Percentiles rank a stretch among this genome's conserved stretches.
phyloP scores from a whole-genome alignment of 1,284 basidiomycete species.

The Ceratobasidium sp. region DNA sequence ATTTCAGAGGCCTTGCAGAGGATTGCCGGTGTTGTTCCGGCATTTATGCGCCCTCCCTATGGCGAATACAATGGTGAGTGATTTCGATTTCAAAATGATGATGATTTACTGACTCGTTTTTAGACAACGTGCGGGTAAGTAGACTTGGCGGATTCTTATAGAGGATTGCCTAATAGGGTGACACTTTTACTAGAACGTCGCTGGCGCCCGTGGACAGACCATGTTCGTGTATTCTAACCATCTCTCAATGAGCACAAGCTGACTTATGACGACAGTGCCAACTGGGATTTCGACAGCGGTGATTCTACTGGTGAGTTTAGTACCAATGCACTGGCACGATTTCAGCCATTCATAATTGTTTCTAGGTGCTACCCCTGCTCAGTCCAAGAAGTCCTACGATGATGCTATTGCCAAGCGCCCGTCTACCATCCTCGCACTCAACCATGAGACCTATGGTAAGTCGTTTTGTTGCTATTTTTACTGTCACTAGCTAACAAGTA shows the following conservation, averaged over 20 bases:
- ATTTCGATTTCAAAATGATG: background rate
- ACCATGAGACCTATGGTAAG: conserved; percentile 45
- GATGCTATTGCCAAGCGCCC: conserved; percentile 28
- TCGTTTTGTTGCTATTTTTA: too few species aligned
- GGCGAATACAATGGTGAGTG: conserved; percentile 48
- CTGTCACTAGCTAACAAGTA: background rate
- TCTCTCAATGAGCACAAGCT: background rate
- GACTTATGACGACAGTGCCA: conserved; percentile 9
- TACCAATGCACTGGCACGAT: background rate
- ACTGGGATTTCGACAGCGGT: conserved; percentile 47
- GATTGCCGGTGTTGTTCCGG: conserved; percentile 45
- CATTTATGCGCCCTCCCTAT: conserved; percentile 49
- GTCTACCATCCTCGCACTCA: conserved; percentile 43
- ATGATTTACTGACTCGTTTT: background rate
- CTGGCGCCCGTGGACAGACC: conserved; percentile 33
- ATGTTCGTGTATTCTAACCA: conserved; percentile 7
- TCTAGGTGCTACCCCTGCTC: conserved; percentile 9
- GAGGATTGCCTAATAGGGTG: too few species aligned
- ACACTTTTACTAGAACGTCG: conserved; percentile 5
- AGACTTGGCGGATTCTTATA: background rate
- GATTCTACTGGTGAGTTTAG: conserved; percentile 38
- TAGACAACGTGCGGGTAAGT: conserved; percentile 22
- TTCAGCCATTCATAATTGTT: background rate
- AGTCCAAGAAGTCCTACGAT: conserved; percentile 33
- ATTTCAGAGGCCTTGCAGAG: conserved; percentile 45